phyloP scores from a whole-genome alignment of 371 early-diverging fungal species.

The Thermomucor indicae-seudaticae region DNA sequence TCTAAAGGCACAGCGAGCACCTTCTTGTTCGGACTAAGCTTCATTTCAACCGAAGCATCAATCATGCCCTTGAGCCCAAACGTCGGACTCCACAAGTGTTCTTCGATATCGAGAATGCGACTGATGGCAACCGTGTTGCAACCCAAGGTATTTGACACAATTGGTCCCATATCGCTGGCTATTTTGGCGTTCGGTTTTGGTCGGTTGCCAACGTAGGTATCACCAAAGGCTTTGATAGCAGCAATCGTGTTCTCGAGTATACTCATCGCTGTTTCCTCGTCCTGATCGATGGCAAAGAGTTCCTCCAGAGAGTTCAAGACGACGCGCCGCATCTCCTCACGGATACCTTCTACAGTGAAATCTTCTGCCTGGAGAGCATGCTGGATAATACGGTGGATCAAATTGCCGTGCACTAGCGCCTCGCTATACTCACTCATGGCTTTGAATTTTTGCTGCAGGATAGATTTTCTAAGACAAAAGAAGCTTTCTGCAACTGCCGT shows the following conservation, averaged over 20 bases:
- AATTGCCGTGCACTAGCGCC: slow-evolving; percentile 69
- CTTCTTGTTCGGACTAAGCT: slow-evolving; percentile 22
- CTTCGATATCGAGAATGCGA: slow-evolving; percentile 85
- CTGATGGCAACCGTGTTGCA: slow-evolving; percentile 48
- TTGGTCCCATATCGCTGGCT: slow-evolving; percentile 15
- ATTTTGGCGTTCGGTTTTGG: slow-evolving; percentile 15
- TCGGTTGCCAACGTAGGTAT: slow-evolving; percentile 6
- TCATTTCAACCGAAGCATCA: slow-evolving; percentile 69
- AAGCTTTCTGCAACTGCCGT: slow-evolving; percentile 76
- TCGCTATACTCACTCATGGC: slow-evolving; percentile 44
- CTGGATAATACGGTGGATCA: slow-evolving; percentile 84
- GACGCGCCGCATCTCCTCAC: slow-evolving; percentile 34
- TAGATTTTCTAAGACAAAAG: slow-evolving; percentile 70
- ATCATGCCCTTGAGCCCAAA: slow-evolving; percentile 93
- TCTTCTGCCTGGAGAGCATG: slow-evolving; percentile 45
- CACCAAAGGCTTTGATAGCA: slow-evolving; percentile 13
- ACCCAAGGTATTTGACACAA: slow-evolving; percentile 9
- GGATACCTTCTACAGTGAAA: slow-evolving; percentile 50
- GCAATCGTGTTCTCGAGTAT: slow-evolving; percentile 40
- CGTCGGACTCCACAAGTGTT: slow-evolving; percentile 87
- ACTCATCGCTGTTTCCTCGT: slow-evolving; percentile 44
- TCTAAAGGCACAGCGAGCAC: slow-evolving; percentile 76
- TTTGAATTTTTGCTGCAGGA: slow-evolving; percentile 64
- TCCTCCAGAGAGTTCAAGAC: slow-evolving; percentile 50
- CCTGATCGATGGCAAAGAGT: slow-evolving; percentile 62